phyloP scores from a whole-genome alignment of 768 basidiomycete genomes.

The Pulveroboletus sp. region DNA sequence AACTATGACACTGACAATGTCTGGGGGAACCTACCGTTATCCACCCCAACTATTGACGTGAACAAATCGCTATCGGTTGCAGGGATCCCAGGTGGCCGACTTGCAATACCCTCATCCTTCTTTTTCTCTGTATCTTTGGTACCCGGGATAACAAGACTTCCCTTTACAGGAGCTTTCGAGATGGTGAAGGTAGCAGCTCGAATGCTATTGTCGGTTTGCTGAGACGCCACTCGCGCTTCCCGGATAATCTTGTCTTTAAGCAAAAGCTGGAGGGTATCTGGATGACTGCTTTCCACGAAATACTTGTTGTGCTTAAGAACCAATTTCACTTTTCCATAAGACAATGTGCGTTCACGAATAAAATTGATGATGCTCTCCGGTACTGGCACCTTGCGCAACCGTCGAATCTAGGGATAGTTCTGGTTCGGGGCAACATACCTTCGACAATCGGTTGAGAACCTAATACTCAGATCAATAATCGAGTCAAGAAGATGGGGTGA shows the following conservation, averaged over 20 bases:
- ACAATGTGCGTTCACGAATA: constrained; percentile 90
- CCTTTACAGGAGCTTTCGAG: constrained; percentile 78
- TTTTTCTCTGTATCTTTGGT: constrained; percentile 73
- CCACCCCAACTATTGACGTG: constrained; percentile 94
- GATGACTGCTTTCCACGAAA: constrained; percentile 93
- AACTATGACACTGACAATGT: not conserved
- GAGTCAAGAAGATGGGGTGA: constrained; percentile 18
- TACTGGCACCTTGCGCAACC: constrained; percentile 71
- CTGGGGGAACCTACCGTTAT: constrained; percentile 56
- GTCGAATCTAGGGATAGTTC: constrained; percentile 6
- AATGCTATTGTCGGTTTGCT: constrained; percentile 69
- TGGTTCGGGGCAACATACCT: constrained; percentile 36
- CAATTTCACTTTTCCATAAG: constrained; percentile 97
- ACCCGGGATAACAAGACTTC: constrained; percentile 84
- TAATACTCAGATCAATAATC: constrained; percentile 38
- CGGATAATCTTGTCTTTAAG: constrained; percentile 85
- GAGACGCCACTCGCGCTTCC: constrained; percentile 75
- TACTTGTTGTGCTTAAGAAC: constrained; percentile 98
- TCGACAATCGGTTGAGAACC: constrained; percentile 80
- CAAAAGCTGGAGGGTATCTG: constrained; percentile 85
- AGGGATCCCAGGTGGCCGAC: constrained; percentile 26
- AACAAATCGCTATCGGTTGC: constrained; percentile 76
- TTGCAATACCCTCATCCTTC: constrained; percentile 52
- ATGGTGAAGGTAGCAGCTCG: constrained; percentile 76
- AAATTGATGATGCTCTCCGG: constrained; percentile 82